Percentiles rank a stretch among this genome's conserved stretches.
phyloP scores from a whole-genome alignment of 305 asterid genomes.

The Nicotiana rustica region DNA sequence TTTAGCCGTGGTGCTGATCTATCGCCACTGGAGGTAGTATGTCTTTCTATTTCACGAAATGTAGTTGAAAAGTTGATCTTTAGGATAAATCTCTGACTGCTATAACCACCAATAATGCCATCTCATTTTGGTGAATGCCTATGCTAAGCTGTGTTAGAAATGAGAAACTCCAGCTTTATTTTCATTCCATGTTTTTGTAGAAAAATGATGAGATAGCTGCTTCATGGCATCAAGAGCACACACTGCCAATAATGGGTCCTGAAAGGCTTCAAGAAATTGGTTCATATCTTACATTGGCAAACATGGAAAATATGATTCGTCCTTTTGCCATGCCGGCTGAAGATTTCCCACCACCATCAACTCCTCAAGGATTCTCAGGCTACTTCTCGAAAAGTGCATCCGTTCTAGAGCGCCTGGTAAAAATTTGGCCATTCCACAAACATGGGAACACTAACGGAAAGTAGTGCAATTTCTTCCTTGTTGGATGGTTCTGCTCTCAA shows the following conservation, averaged over 20 bases:
- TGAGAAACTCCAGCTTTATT: conserved; percentile 15
- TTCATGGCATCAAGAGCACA: conserved; percentile 91
- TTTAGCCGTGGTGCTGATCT: conserved; percentile 98
- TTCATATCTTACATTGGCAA: conserved; percentile 76
- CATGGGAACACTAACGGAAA: conserved; percentile 57
- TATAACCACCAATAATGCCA: neutral
- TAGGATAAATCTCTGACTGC: neutral
- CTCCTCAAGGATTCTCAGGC: conserved; percentile 90
- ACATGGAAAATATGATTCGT: conserved; percentile 88
- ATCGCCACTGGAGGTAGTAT: conserved; percentile 84
- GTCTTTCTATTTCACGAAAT: neutral
- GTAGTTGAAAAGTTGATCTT: neutral
- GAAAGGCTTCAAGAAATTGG: conserved; percentile 95
- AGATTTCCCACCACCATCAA: conserved; percentile 88
- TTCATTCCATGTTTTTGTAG: conserved; percentile 48
- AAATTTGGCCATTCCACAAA: conserved; percentile 94
- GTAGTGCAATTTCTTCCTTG: conserved; percentile 33
- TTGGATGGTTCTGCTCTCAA: conserved; percentile 18
- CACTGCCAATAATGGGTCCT: conserved; percentile 93
- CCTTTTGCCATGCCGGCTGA: conserved; percentile 96
- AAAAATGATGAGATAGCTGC: conserved; percentile 71
- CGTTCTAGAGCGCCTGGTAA: conserved; percentile 89
- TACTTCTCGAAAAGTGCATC: conserved; percentile 92
- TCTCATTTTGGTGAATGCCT: neutral
- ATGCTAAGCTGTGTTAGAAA: neutral